phyloP scores from a whole-genome alignment of 352 stramenopile genomes.

The Globisporangium yorkense region DNA sequence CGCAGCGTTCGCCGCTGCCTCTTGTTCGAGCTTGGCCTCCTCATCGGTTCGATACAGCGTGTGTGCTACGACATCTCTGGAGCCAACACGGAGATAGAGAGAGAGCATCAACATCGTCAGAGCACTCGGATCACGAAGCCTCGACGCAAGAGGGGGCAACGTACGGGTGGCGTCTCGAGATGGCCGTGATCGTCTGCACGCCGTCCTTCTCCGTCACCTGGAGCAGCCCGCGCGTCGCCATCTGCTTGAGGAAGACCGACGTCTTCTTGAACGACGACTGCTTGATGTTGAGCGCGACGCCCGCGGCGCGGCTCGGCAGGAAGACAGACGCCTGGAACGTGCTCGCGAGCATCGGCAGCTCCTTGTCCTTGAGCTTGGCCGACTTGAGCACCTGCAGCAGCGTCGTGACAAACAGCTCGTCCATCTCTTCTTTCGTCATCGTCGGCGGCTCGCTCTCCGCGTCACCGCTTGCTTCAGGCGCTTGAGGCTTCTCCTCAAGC shows the following conservation, averaged over 20 bases:
- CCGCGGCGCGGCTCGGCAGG: slow-evolving; percentile 50
- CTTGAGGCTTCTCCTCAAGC: slow-evolving; percentile 32
- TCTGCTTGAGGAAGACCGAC: slow-evolving; percentile 63
- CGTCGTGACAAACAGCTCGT: slow-evolving; percentile 54
- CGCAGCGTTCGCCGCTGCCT: slow-evolving; percentile 28
- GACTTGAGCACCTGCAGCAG: slow-evolving; percentile 62
- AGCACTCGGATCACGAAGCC: too few species aligned
- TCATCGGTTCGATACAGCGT: slow-evolving; percentile 48
- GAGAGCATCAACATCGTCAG: slow-evolving; percentile 1
- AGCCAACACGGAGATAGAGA: neutral
- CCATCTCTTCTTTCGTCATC: slow-evolving; percentile 67
- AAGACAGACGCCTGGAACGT: slow-evolving; percentile 68
- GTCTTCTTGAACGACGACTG: slow-evolving; percentile 80
- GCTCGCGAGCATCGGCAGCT: slow-evolving; percentile 74
- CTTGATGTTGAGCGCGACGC: slow-evolving; percentile 64
- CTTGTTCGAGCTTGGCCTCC: slow-evolving; percentile 40
- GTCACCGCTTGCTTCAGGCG: neutral
- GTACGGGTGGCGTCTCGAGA: slow-evolving; percentile 63
- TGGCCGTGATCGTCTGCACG: slow-evolving; percentile 70
- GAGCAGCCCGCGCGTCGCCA: slow-evolving; percentile 52
- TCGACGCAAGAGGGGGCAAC: slow-evolving; percentile 12
- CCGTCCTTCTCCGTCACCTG: slow-evolving; percentile 60
- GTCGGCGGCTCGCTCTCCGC: slow-evolving; percentile 11
- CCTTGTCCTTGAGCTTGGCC: slow-evolving; percentile 54
- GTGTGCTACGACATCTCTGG: slow-evolving; percentile 54